Evolutionary conservation across 2,329 filamentous ascomycete genomes (phyloP).

Genomic region (Penicillium sp.): DNA sequence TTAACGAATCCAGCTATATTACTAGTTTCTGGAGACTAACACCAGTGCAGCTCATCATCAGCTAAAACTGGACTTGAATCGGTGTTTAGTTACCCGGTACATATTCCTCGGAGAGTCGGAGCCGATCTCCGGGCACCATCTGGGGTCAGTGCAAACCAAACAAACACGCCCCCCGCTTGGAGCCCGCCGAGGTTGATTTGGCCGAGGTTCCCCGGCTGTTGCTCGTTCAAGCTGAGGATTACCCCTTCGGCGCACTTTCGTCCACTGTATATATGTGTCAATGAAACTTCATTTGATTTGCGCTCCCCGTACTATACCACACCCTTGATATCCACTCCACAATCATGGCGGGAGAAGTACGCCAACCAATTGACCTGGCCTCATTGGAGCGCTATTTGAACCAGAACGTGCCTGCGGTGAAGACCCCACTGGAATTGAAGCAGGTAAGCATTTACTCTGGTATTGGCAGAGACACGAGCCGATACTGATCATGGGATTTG

Average conservation of each 20-base stretch:
- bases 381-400: conserved; percentile 78
- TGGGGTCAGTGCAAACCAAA: neutral
- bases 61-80: no score
- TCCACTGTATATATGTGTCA: conserved; percentile 9
- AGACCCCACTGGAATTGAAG: conserved; percentile 81
- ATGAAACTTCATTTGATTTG: conserved; percentile 1
- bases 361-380: conserved; percentile 84
- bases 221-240: neutral
- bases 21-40: no score
- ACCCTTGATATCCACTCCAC: neutral
- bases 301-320: neutral
- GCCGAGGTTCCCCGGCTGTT: conserved; percentile 27
- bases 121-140: neutral
- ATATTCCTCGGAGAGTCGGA: neutral
- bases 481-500: conserved; percentile 1
- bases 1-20: no score
- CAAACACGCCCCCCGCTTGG: conserved; percentile 4
- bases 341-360: conserved; percentile 78
- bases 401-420: conserved; percentile 77
- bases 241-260: neutral
- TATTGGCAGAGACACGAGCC: neutral
- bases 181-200: conserved; percentile 12
- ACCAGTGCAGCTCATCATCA: no score
- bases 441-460: conserved; percentile 62
- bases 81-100: no score